A percentile compares a stretch with the other conserved stretches of the same genome.
Evolutionary conservation across 257 asterid genomes (phyloP).

Genomic region (Pogostemon cablin): DNA sequence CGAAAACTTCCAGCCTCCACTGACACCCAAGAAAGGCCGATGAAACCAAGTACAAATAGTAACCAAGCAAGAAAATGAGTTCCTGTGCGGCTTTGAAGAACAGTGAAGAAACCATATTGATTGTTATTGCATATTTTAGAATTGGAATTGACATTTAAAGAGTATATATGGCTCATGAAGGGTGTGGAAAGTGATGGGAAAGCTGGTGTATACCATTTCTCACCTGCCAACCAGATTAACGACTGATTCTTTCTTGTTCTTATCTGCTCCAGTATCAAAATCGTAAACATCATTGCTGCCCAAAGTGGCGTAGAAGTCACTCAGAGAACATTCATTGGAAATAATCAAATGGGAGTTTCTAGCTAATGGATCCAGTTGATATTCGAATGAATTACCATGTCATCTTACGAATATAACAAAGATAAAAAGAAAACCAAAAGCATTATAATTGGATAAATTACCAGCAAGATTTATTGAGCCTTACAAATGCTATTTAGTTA

Average conservation of each 20-base stretch:
- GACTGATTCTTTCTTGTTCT: constrained; percentile 92
- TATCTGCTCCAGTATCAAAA: constrained; percentile 93
- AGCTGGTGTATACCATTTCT: constrained; percentile 24
- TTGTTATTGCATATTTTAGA: constrained; percentile 13
- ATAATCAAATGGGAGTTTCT: background rate
- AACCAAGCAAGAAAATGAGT: constrained; percentile 61
- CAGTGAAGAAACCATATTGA: constrained; percentile 26
- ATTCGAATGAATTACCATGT: constrained; percentile 12
- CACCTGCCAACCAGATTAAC: constrained; percentile 83
- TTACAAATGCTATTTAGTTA: background rate
- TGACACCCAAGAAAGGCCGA: constrained; percentile 69
- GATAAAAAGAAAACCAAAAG: constrained; percentile 5
- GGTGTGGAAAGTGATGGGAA: constrained; percentile 9
- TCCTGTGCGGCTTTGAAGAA: constrained; percentile 71
- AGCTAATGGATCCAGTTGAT: constrained; percentile 7
- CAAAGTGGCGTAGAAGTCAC: constrained; percentile 33
- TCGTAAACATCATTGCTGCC: constrained; percentile 97
- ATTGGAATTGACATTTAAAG: background rate
- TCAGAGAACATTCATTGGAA: constrained; percentile 18
- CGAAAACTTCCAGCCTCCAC: constrained; percentile 62
- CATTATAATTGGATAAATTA: background rate
- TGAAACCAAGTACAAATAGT: constrained; percentile 68
- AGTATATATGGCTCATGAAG: background rate
- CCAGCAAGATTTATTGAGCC: background rate
- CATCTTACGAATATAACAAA: background rate